Evolutionary conservation across 2,329 filamentous ascomycete species (phyloP), one percentile per base, ranked within the genome.

Genomic region (Trichophyton rubrum): DNA sequence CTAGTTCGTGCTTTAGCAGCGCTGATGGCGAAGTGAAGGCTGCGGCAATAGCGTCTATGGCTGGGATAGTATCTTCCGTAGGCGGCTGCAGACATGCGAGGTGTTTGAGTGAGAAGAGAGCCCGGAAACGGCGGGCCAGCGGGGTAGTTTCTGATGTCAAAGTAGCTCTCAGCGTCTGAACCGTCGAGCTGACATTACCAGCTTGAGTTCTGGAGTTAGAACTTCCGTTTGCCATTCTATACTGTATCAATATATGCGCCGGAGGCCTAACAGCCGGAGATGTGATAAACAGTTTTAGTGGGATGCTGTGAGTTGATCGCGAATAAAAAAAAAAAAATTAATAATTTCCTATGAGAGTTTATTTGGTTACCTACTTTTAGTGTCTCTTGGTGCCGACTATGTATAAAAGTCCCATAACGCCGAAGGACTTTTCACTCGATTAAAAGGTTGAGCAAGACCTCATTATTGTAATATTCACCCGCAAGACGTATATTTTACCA

Each of bases 51-150:
- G 93, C 91, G 66, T 85, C 76, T 66, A 86, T 84, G 17, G 87
- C 82, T 47, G 85, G 84, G 6, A 85, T 77, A 0, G 80, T 82
- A 65, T 84, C 76, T 47, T 78, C 73, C 30, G 78, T 82, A 0
- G 82, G 74, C 8, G 82, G 81, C 41, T 80, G 73, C 65, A 85
- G 82, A 62, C 83, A 85, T 56, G 93, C 92, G 63, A 97, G 79
- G 73, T 97, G 89, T 78, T 99, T 99, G 63, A 99, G 85, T 17
- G 92, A 96, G 79, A 99, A 99, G 67, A 99, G 88, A 49, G 93
- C 92, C 68, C 93, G 90, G 77, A 97, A 99, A 65, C 93, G 90
- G 65, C 89, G 81, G 43, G 91, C 87, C 60, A 99, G 87, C 53
- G 91, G 85, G 64, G 88, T 87, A 13, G 82, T 77, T 77, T 97